A percentile compares a stretch with the other conserved stretches of the same genome.
Evolutionary conservation across 768 basidiomycete species (phyloP).

Genomic region (Cystobasidium ongulense): DNA sequence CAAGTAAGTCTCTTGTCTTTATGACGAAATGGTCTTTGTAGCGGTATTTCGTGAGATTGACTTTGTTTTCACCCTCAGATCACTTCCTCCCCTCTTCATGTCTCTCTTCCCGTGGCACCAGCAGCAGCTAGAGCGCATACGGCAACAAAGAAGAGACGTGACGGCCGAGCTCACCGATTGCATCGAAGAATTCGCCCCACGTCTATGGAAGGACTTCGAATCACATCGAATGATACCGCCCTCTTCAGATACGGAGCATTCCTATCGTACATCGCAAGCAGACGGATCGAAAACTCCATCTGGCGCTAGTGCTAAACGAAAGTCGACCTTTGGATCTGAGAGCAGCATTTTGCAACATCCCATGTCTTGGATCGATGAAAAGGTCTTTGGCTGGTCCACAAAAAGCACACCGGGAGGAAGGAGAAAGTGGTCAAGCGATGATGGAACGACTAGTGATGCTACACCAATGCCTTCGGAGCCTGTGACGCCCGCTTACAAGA

Average conservation of each 20-base stretch:
- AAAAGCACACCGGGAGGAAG: not conserved
- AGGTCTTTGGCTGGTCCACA: conserved; percentile 25
- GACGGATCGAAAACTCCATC: not conserved
- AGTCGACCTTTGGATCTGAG: conserved; percentile 12
- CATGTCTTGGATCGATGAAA: conserved; percentile 20
- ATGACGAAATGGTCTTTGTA: no score
- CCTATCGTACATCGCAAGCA: not conserved
- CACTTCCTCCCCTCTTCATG: conserved; percentile 77
- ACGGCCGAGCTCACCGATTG: conserved; percentile 54
- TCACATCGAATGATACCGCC: conserved; percentile 50
- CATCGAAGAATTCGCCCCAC: conserved; percentile 51
- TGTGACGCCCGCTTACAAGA: conserved; percentile 19
- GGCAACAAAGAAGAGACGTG: conserved; percentile 58
- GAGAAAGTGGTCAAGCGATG: not conserved
- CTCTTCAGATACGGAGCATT: not conserved
- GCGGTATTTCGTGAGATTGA: no score
- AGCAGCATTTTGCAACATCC: conserved; percentile 15
- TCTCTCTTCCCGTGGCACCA: conserved; percentile 75
- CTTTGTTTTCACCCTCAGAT: no score
- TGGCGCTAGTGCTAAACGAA: not conserved
- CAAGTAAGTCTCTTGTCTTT: no score
- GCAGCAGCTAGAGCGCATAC: conserved; percentile 50
- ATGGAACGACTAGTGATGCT: not conserved
- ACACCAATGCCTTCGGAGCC: conserved; percentile 15
- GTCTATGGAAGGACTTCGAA: conserved; percentile 54